A percentile compares a stretch with the other conserved stretches of the same genome.
phyloP scores from a whole-genome alignment of 1,284 basidiomycete species.

The Puccinia novopanici region DNA sequence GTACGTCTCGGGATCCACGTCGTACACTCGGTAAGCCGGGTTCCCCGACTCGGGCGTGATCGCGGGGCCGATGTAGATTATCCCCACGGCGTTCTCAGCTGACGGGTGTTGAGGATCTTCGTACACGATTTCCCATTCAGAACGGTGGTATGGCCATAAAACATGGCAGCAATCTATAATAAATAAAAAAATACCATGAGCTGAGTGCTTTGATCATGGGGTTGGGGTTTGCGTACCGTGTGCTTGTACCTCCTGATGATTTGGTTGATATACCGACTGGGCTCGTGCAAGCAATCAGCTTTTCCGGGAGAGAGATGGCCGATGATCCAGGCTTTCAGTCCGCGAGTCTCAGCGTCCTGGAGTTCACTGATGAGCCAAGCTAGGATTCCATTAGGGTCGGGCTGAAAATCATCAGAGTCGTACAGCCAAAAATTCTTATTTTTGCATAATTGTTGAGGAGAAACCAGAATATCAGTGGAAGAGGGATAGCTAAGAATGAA shows the following conservation, averaged over 20 bases:
- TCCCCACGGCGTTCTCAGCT: slow-evolving; percentile 64
- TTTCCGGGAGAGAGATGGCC: slow-evolving; percentile 61
- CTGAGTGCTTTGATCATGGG: not conserved
- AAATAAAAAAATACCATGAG: not conserved
- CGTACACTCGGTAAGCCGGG: slow-evolving; percentile 65
- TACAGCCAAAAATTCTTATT: slow-evolving; percentile 52
- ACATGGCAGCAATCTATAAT: slow-evolving; percentile 63
- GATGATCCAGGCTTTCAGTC: slow-evolving; percentile 58
- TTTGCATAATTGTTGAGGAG: too few species aligned
- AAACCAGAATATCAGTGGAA: too few species aligned
- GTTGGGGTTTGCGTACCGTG: slow-evolving; percentile 56
- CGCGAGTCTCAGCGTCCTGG: slow-evolving; percentile 65
- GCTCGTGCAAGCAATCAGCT: slow-evolving; percentile 61
- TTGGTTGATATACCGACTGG: slow-evolving; percentile 62
- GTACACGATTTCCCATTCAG: slow-evolving; percentile 67
- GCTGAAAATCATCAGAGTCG: slow-evolving; percentile 54
- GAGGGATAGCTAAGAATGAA: too few species aligned
- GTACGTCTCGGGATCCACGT: slow-evolving; percentile 65
- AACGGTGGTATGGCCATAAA: slow-evolving; percentile 64
- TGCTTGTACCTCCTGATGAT: slow-evolving; percentile 66
- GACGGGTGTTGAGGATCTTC: slow-evolving; percentile 63
- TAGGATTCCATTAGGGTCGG: slow-evolving; percentile 63
- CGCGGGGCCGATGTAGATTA: slow-evolving; percentile 65
- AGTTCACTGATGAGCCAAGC: slow-evolving; percentile 64
- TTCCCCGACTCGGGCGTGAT: slow-evolving; percentile 66